Base-by-base conservation (phyloP, 2,329 filamentous ascomycete genomes). In the Fusarium coffeatum region DNA sequence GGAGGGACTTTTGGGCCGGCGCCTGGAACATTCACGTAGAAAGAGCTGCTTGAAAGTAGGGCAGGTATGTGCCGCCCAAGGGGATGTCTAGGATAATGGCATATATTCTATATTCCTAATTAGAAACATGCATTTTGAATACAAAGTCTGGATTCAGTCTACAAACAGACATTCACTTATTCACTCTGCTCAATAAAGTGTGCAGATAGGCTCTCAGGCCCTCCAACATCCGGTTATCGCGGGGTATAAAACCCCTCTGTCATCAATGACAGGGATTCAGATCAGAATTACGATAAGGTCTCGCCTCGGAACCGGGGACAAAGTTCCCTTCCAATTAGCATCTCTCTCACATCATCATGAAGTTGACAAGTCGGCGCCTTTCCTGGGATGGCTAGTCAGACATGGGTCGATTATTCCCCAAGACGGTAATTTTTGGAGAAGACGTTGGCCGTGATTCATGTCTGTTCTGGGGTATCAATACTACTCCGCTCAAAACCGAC, bases 1-100 rank as follows among this genome's bases (percentile, higher is more conserved):
- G 78, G 77, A 23, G 71, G 78, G 23, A 72, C 71, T 42, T 80
- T 80, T 56, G 78, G 77, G 3, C 76, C 75, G 16, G 49, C 54
- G 8, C 53, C 61, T 7, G 72, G 74, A 3, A 62, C 59, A 2
- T 76, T 72, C 55, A 54, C 50, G 22, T 40, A 56, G 32, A 28
- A 12, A 9, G 5, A 9, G 15, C 0, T 8, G 16, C 1, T 11
- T 37, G 18, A 11, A n/a, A 25, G 16, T 7, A 16, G 12, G 5
- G 8, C n/a, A n/a, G n/a, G n/a, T n/a, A 48, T 3, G 15, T 16
- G 32, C 16, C 32, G 32, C 4, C 15, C 32, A 18, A 10, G 8
- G 32, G 5, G 16, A 10, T 34, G 8, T n/a, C 10, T 37, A 11
- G 34, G 18, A n/a, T 6, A 37, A 12, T 37, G 0, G 9, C 0